A percentile compares a stretch with the other conserved stretches of the same genome.
These are phyloP conservation scores for Cicer cuneatum DNA, from an alignment of 306 rosid genomes.

Conservation along the genomic window DNA sequence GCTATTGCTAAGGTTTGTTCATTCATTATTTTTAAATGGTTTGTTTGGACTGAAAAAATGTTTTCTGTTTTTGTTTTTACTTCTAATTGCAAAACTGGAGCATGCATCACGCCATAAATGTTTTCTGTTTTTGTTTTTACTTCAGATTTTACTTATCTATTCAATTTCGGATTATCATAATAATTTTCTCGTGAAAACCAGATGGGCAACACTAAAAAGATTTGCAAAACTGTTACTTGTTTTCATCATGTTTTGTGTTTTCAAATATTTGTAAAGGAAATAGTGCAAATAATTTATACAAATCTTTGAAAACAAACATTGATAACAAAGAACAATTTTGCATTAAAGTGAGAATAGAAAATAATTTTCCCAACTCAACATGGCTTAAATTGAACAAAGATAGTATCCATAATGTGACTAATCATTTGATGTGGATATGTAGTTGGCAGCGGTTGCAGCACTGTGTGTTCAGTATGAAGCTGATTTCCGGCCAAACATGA, in stretches of 20 bases:
- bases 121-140: too few relatives aligned
- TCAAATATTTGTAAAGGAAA: neutral
- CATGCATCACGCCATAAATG: too few relatives aligned
- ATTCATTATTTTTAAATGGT: conserved; percentile 16
- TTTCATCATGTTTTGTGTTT: neutral
- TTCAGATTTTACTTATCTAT: too few relatives aligned
- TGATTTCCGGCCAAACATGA: conserved; percentile 98
- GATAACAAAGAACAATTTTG: neutral
- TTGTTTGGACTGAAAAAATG: neutral
- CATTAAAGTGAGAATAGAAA: neutral
- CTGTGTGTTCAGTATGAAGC: conserved; percentile 97
- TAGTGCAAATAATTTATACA: neutral
- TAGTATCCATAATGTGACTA: neutral
- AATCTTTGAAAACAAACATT: neutral
- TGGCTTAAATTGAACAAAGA: neutral
- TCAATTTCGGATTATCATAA: too few relatives aligned
- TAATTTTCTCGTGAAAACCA: too few relatives aligned
- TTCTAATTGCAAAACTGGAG: neutral
- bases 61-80: neutral
- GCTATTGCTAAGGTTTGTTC: conserved; percentile 88
- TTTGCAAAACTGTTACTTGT: neutral
- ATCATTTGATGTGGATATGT: conserved; percentile 44
- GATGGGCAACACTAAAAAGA: too few relatives aligned
- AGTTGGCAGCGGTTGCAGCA: conserved; percentile 99
- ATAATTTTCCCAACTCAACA: neutral